phyloP scores from a whole-genome alignment of 306 rosid species.

The Cucurbita moschata region DNA sequence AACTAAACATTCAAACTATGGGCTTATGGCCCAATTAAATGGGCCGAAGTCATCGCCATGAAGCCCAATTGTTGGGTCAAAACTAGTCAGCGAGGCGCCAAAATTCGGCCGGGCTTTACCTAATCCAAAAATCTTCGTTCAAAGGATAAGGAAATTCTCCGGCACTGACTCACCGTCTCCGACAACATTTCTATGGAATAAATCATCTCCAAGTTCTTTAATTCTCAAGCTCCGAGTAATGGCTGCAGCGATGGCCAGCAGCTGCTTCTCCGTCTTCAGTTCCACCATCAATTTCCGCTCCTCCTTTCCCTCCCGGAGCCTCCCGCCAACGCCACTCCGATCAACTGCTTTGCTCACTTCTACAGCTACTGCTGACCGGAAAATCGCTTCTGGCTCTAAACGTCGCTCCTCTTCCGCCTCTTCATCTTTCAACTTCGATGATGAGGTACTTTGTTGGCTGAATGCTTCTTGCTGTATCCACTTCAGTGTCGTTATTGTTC shows the following conservation, averaged over 20 bases:
- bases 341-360: conserved; percentile 16
- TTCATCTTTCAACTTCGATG: neutral
- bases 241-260: conserved; percentile 55
- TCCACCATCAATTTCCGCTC: conserved; percentile 39
- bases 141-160: conserved; percentile 6
- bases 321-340: conserved; percentile 10
- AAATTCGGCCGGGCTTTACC: neutral
- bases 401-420: conserved; percentile 10
- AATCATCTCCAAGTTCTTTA: neutral
- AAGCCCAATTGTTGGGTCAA: neutral
- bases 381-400: conserved; percentile 11
- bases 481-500: neutral
- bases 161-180: neutral
- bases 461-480: neutral
- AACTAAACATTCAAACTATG: neutral
- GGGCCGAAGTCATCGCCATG: neutral
- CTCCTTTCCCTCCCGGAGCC: conserved; percentile 20
- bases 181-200: neutral
- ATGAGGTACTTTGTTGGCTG: conserved; percentile 13
- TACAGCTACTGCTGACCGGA: conserved; percentile 16
- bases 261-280: conserved; percentile 35
- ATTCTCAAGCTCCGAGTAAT: conserved; percentile 15
- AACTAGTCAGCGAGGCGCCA: conserved; percentile 23
- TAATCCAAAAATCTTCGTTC: neutral
- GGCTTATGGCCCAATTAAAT: neutral